Percentiles rank a stretch among this genome's conserved stretches.
Conservation (phyloP, 2,329 filamentous ascomycete genomes). For the Alternaria panax region DNA sequence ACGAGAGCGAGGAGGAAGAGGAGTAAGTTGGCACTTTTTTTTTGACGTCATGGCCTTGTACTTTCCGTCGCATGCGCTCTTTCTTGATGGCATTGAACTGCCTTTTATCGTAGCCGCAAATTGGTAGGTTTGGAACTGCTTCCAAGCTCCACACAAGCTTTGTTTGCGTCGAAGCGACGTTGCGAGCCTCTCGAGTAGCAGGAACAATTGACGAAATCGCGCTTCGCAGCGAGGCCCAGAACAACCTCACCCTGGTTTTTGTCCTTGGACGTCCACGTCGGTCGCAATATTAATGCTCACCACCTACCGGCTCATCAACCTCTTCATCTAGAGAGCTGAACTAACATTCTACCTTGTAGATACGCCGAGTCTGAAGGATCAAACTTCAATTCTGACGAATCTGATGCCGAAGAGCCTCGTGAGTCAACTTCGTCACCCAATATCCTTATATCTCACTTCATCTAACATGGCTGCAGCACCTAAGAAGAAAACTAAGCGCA, state of each 20-base stretch:
- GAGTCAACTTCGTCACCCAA: constrained; percentile 19
- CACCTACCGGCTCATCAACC: too few species aligned
- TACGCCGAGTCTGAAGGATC: constrained; percentile 49
- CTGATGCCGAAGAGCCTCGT: constrained; percentile 47
- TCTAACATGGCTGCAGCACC: constrained; percentile 31
- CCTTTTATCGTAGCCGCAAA: constrained; percentile 19
- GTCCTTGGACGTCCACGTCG: not conserved
- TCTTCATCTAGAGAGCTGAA: constrained; percentile 10
- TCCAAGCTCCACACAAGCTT: constrained; percentile 26
- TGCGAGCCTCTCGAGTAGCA: constrained; percentile 25
- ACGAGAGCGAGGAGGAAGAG: constrained; percentile 55
- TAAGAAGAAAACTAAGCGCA: constrained; percentile 46
- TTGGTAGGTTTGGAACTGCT: constrained; percentile 16
- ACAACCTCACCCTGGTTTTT: not conserved
- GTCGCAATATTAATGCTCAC: not conserved
- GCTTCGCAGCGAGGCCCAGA: not conserved
- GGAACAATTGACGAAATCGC: not conserved
- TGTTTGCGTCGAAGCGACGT: constrained; percentile 9
- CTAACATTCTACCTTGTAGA: constrained; percentile 33
- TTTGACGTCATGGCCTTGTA: constrained; percentile 49
- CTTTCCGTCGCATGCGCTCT: constrained; percentile 28
- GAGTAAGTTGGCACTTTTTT: constrained; percentile 48
- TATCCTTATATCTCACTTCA: not conserved
- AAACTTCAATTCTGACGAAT: constrained; percentile 48
- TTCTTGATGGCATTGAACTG: constrained; percentile 28